Percentiles rank a stretch among this genome's conserved stretches.
Conservation (phyloP, 1,139 yeast species). For the Candida dubliniensis region DNA sequence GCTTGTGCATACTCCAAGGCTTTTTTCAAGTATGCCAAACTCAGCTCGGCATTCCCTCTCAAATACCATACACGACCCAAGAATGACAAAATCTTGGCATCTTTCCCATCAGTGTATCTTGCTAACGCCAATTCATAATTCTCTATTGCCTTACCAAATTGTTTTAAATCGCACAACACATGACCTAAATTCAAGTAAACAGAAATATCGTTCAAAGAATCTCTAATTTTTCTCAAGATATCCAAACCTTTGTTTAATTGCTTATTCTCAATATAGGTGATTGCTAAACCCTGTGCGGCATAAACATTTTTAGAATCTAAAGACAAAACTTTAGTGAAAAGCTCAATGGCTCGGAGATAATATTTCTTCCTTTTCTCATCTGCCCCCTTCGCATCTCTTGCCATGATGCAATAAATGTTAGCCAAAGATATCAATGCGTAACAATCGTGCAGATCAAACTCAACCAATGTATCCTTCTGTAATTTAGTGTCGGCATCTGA, state of each 20-base stretch:
- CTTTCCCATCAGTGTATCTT: conserved; percentile 63
- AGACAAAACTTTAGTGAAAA: conserved; percentile 83
- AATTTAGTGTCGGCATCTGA: conserved; percentile 73
- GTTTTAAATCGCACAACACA: conserved; percentile 78
- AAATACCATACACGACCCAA: conserved; percentile 90
- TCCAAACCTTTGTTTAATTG: conserved; percentile 77
- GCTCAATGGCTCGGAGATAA: conserved; percentile 83
- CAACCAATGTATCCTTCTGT: conserved; percentile 80
- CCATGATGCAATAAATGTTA: conserved; percentile 79
- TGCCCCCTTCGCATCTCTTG: conserved; percentile 67
- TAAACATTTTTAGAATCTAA: conserved; percentile 84
- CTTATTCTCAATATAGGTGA: conserved; percentile 85
- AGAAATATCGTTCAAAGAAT: conserved; percentile 80
- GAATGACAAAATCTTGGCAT: conserved; percentile 64
- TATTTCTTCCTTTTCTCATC: conserved; percentile 72
- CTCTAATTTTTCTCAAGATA: conserved; percentile 85
- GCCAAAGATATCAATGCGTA: conserved; percentile 91
- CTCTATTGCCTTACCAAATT: conserved; percentile 84
- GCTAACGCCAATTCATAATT: conserved; percentile 78
- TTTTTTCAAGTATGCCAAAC: conserved; percentile 54
- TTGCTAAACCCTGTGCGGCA: conserved; percentile 98
- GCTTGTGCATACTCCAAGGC: conserved; percentile 63
- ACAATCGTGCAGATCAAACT: conserved; percentile 81
- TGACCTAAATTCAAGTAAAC: conserved; percentile 87
- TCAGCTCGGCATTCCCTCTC: conserved; percentile 73